Conservation (phyloP, 2,329 filamentous ascomycete species). For the Colletotrichum spaethianum region DNA sequence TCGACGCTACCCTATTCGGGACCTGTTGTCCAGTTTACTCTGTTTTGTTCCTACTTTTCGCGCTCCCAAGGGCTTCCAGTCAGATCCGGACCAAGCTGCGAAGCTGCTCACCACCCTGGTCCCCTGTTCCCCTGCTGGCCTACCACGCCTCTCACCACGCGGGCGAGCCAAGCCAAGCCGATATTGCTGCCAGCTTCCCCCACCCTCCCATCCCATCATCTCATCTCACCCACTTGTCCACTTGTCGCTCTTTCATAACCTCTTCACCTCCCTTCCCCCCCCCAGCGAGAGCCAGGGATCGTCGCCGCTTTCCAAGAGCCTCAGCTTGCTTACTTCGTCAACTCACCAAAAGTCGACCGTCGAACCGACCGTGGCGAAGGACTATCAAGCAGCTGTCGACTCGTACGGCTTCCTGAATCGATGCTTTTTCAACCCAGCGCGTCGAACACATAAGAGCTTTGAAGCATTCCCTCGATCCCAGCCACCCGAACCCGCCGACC, state of each 20-base stretch:
- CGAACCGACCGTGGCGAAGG: not conserved
- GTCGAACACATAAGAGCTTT: conserved; percentile 3
- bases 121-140: conserved; percentile 20
- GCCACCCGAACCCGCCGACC: not conserved
- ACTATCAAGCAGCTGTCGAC: not conserved
- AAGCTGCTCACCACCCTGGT: conserved; percentile 10
- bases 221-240: conserved; percentile 9
- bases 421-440: not conserved
- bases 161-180: conserved; percentile 36
- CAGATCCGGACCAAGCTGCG: not conserved
- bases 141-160: conserved; percentile 21
- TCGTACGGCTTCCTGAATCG: not conserved
- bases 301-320: conserved; percentile 21
- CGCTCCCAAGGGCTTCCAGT: conserved; percentile 9
- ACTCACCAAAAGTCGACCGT: conserved; percentile 6
- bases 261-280: conserved; percentile 2
- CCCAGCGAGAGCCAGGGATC: conserved; percentile 30
- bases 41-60: conserved; percentile 29
- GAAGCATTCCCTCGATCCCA: not conserved
- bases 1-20: not conserved
- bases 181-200: conserved; percentile 31
- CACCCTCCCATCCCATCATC: conserved; percentile 15
- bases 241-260: conserved; percentile 25
- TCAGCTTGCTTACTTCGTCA: conserved; percentile 25
- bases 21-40: not conserved